Evolutionary conservation across 805 yeast genomes (phyloP).

Genomic region (Metschnikowia kunwiensis): DNA sequence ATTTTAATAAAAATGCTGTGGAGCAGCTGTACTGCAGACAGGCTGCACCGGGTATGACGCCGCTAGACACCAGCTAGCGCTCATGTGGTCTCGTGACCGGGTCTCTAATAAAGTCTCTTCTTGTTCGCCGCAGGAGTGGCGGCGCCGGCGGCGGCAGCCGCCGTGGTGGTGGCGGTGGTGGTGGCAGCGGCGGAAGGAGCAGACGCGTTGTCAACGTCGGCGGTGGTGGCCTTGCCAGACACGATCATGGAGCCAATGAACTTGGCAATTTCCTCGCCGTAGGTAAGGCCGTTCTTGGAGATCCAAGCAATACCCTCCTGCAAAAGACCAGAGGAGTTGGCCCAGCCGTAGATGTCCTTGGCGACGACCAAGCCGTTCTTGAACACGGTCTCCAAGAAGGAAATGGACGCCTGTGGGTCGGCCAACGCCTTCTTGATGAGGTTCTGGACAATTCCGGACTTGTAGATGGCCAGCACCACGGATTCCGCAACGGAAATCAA

Average conservation of each 20-base stretch:
- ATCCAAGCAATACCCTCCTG: conserved; percentile 25
- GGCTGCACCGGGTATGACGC: no score
- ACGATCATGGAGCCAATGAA: conserved; percentile 28
- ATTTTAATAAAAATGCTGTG: no score
- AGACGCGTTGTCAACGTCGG: conserved; percentile 25
- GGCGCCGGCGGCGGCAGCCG: conserved; percentile 4
- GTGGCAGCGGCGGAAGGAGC: conserved; percentile 14
- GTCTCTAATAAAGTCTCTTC: conserved; percentile 22
- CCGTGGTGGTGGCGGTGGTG: conserved; percentile 21
- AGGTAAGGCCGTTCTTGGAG: conserved; percentile 26
- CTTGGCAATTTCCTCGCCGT: conserved; percentile 23
- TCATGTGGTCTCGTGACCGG: no score
- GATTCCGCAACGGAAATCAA: conserved; percentile 25
- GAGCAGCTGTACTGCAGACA: no score
- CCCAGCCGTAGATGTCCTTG: conserved; percentile 37
- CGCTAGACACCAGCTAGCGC: no score
- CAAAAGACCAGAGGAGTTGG: conserved; percentile 36
- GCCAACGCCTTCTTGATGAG: conserved; percentile 34
- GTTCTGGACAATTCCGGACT: conserved; percentile 32
- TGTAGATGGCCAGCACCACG: conserved; percentile 29
- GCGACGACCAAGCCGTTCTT: conserved; percentile 31
- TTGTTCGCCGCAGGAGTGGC: conserved; percentile 27
- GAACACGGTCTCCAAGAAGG: conserved; percentile 33
- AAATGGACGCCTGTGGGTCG: conserved; percentile 35
- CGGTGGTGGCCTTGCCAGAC: conserved; percentile 26